A percentile compares a stretch with the other conserved stretches of the same genome.
Conservation (phyloP, 2,329 filamentous ascomycete genomes). For the Aschersonia sp. region DNA sequence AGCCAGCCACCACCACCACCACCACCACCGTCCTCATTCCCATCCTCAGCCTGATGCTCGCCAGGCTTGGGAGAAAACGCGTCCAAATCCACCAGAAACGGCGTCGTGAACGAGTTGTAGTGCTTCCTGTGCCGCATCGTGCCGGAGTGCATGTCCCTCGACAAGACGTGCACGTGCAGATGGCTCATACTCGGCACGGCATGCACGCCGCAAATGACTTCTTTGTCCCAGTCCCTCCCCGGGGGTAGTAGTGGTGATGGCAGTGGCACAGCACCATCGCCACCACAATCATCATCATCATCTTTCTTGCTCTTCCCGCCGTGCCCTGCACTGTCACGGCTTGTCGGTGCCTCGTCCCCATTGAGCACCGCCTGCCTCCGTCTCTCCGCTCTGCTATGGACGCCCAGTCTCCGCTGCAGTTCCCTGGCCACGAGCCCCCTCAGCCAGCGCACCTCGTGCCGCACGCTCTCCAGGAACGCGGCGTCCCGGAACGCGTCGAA, state of each 20-base stretch:
- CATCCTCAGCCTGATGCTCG: constrained; percentile 42
- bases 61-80: constrained; percentile 59
- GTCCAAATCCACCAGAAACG: constrained; percentile 65
- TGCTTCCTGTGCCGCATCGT: constrained; percentile 69
- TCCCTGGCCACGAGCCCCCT: constrained; percentile 56
- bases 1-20: too few species aligned
- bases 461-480: constrained; percentile 52
- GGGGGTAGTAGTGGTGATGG: constrained; percentile 31
- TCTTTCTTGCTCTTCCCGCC: not conserved
- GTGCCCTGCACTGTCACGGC: not conserved
- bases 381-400: constrained; percentile 46
- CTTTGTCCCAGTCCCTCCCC: constrained; percentile 65
- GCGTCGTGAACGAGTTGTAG: constrained; percentile 81
- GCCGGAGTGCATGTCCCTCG: constrained; percentile 60
- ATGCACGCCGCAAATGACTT: constrained; percentile 70
- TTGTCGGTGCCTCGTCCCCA: constrained; percentile 22
- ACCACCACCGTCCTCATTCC: too few species aligned
- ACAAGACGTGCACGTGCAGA: constrained; percentile 78
- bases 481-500: constrained; percentile 61
- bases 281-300: constrained; percentile 4
- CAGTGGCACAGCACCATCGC: constrained; percentile 4
- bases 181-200: constrained; percentile 85
- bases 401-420: constrained; percentile 54
- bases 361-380: constrained; percentile 53
- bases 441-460: constrained; percentile 44